phyloP scores from a whole-genome alignment of 1,139 yeast species.

The Scheffersomyces illinoinensis region DNA sequence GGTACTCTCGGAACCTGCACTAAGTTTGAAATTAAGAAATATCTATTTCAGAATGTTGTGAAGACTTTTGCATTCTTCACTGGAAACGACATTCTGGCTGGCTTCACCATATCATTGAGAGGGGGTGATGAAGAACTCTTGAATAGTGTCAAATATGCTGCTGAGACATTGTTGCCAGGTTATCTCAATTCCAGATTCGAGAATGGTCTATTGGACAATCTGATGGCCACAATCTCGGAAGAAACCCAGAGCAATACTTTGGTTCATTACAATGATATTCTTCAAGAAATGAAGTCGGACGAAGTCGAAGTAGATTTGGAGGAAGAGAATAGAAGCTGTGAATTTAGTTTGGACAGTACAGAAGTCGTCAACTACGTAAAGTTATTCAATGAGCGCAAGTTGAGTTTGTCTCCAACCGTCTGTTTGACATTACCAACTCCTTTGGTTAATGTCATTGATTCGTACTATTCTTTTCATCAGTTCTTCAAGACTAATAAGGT shows the following conservation, averaged over 20 bases:
- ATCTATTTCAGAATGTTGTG: constrained; percentile 50
- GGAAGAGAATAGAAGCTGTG: constrained; percentile 12
- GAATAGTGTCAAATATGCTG: constrained; percentile 70
- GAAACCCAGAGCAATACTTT: constrained; percentile 7
- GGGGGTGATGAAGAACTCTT: constrained; percentile 68
- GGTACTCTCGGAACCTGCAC: constrained; percentile 73
- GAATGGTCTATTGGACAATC: constrained; percentile 76
- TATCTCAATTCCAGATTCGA: constrained; percentile 79
- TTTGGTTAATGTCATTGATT: constrained; percentile 52
- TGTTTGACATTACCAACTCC: constrained; percentile 67
- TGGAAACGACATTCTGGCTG: constrained; percentile 74
- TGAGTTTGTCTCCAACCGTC: constrained; percentile 79
- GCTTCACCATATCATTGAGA: constrained; percentile 79
- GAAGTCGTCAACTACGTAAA: constrained; percentile 51
- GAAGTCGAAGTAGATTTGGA: constrained; percentile 9
- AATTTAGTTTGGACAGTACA: constrained; percentile 24
- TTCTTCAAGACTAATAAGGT: constrained; percentile 27
- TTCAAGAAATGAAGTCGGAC: constrained; percentile 10
- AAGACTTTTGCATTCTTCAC: constrained; percentile 76
- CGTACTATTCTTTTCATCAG: constrained; percentile 47
- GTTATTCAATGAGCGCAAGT: constrained; percentile 47
- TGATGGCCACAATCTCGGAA: constrained; percentile 19
- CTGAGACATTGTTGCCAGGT: constrained; percentile 78
- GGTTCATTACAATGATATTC: constrained; percentile 5
- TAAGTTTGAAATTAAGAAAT: constrained; percentile 69